Evolutionary conservation across 352 stramenopile genomes (phyloP).

Genomic region (Phytophthora foliorum): DNA sequence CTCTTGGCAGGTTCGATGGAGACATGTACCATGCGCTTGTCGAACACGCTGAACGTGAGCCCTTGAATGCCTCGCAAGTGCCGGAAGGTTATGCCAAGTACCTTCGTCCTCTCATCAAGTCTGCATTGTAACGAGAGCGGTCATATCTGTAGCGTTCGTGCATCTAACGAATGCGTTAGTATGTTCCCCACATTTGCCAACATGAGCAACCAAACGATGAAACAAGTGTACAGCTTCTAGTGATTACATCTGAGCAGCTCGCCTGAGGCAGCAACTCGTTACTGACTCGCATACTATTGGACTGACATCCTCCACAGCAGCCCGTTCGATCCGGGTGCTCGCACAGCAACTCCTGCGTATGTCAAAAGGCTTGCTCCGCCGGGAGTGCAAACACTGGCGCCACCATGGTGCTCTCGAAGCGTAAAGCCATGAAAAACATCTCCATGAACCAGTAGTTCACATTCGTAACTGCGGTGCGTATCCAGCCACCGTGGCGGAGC

Average conservation of each 20-base stretch:
- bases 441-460: slow-evolving; percentile 66
- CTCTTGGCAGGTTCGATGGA: slow-evolving; percentile 57
- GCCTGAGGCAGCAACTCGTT: no score
- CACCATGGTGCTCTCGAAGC: slow-evolving; percentile 68
- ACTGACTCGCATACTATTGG: no score
- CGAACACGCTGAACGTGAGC: slow-evolving; percentile 42
- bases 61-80: slow-evolving; percentile 56
- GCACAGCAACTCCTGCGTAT: neutral
- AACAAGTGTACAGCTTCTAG: neutral
- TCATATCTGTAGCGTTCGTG: neutral
- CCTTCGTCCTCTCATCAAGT: slow-evolving; percentile 37
- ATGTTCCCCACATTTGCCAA: neutral
- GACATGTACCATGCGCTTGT: slow-evolving; percentile 62
- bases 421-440: slow-evolving; percentile 70
- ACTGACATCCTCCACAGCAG: no score
- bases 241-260: neutral
- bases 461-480: slow-evolving; percentile 51
- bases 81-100: slow-evolving; percentile 53
- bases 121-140: slow-evolving; percentile 15
- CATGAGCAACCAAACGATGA: neutral
- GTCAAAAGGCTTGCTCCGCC: slow-evolving; percentile 14
- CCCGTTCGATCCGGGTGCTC: slow-evolving; percentile 22
- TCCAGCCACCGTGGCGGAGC: slow-evolving; percentile 62
- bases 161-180: neutral
- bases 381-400: slow-evolving; percentile 52